These are phyloP conservation scores for Candida dajiaensis DNA, from an alignment of 805 yeast species.

Conservation along the genomic window DNA sequence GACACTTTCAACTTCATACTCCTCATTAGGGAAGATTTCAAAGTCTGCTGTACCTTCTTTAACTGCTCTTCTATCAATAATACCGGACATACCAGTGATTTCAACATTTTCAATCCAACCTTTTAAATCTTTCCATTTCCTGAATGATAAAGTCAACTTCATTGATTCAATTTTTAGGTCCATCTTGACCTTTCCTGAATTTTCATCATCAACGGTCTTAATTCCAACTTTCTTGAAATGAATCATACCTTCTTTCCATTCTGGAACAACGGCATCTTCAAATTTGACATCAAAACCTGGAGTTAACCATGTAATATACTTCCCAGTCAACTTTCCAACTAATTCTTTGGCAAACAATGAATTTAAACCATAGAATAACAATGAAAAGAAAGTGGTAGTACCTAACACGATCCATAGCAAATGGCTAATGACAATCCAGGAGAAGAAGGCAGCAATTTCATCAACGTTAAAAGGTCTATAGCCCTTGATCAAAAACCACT, in stretches of 20 bases:
- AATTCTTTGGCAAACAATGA: conserved; percentile 82
- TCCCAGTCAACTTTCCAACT: conserved; percentile 78
- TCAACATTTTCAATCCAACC: conserved; percentile 80
- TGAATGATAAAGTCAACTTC: conserved; percentile 70
- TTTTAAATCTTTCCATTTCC: conserved; percentile 80
- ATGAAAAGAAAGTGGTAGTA: conserved; percentile 86
- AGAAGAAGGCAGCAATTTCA: conserved; percentile 79
- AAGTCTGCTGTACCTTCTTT: conserved; percentile 19
- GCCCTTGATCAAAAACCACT: conserved; percentile 73
- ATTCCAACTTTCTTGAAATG: conserved; percentile 69
- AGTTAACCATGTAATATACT: conserved; percentile 60
- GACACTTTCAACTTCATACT: conserved; percentile 35
- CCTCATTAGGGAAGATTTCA: conserved; percentile 28
- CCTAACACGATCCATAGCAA: conserved; percentile 72
- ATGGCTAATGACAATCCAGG: conserved; percentile 88
- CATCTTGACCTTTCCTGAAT: conserved; percentile 72
- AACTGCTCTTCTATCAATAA: conserved; percentile 53
- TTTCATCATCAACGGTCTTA: conserved; percentile 62
- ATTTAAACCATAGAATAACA: conserved; percentile 65
- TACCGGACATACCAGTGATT: conserved; percentile 79
- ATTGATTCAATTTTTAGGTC: conserved; percentile 78
- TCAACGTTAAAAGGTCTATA: conserved; percentile 84
- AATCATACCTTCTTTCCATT: conserved; percentile 84
- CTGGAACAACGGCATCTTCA: conserved; percentile 87
- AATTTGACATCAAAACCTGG: conserved; percentile 77